Conservation (phyloP, 768 basidiomycete genomes). For the Phlebiopsis flavidoalba region DNA sequence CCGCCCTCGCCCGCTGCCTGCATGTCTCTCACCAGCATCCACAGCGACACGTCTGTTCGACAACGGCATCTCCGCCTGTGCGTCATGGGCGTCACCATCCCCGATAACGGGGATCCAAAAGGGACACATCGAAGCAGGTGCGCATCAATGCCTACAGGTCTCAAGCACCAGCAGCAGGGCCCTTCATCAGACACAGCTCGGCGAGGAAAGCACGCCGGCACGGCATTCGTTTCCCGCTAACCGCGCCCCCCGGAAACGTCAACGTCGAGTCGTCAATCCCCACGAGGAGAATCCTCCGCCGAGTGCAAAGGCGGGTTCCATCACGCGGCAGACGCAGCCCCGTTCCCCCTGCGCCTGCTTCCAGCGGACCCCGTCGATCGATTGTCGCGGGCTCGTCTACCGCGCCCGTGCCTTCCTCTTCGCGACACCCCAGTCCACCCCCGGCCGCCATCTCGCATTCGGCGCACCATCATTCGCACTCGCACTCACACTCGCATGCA, state of each 20-base stretch:
- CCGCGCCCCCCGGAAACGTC: constrained; percentile 20
- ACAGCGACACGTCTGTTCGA: constrained; percentile 32
- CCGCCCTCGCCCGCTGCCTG: constrained; percentile 1
- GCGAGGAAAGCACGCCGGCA: constrained; percentile 50
- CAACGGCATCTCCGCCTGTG: constrained; percentile 51
- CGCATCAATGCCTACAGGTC: constrained; percentile 54
- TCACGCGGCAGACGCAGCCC: constrained; percentile 35
- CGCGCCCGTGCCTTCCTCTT: constrained; percentile 23
- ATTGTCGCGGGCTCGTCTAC: constrained; percentile 18
- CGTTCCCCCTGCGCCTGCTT: constrained; percentile 18
- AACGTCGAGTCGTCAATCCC: constrained; percentile 21
- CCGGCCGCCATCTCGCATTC: too few species aligned
- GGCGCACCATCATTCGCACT: constrained; percentile 10
- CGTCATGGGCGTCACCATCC: constrained; percentile 57
- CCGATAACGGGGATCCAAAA: constrained; percentile 52
- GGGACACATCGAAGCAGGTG: constrained; percentile 59
- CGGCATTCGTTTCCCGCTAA: constrained; percentile 14
- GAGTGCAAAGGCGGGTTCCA: constrained; percentile 22
- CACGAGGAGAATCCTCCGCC: constrained; percentile 15
- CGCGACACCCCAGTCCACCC: constrained; percentile 22
- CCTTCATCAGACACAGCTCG: constrained; percentile 63
- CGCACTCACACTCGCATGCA: background rate
- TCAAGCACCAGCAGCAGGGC: constrained; percentile 72
- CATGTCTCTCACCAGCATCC: constrained; percentile 34
- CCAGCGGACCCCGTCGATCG: constrained; percentile 23